A percentile compares a stretch with the other conserved stretches of the same genome.
These are phyloP conservation scores for Clausena lansium DNA, from an alignment of 345 rosid species.

Conservation along the genomic window DNA sequence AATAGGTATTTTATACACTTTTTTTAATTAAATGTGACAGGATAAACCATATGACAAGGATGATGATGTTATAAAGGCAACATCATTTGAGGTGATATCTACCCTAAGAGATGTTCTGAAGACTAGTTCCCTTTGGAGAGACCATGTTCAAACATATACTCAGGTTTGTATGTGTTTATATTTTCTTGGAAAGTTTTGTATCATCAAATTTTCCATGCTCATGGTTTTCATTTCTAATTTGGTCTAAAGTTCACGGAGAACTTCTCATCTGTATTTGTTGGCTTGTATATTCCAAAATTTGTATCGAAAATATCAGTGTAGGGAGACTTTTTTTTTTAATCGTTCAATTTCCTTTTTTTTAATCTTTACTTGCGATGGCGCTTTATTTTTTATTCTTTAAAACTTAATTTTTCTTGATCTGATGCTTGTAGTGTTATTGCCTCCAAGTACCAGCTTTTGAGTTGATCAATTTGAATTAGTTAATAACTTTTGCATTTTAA, in stretches of 20 bases:
- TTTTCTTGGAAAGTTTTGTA: not conserved
- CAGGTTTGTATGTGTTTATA: constrained; percentile 53
- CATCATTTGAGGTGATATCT: constrained; percentile 93
- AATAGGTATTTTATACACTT: not conserved
- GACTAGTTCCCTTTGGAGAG: constrained; percentile 91
- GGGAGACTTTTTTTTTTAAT: not conserved
- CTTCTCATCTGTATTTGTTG: not conserved
- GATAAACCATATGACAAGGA: constrained; percentile 88
- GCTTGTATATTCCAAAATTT: not conserved
- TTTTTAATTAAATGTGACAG: constrained; percentile 34
- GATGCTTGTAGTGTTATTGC: not conserved
- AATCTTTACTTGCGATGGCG: not conserved
- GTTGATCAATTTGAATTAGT: not conserved
- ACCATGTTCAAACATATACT: constrained; percentile 90
- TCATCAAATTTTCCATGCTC: not conserved
- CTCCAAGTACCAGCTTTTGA: too few relatives aligned
- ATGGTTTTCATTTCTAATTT: not conserved
- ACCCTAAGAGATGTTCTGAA: constrained; percentile 88
- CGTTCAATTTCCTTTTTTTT: not conserved
- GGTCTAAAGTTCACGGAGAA: not conserved
- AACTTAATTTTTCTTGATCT: not conserved
- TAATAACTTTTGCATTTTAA: not conserved
- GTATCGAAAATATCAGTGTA: not conserved
- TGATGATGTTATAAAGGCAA: constrained; percentile 92
- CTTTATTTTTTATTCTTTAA: not conserved